phyloP scores from a whole-genome alignment of 495 filamentous ascomycete genomes.

The Gamarada debralockiae region DNA sequence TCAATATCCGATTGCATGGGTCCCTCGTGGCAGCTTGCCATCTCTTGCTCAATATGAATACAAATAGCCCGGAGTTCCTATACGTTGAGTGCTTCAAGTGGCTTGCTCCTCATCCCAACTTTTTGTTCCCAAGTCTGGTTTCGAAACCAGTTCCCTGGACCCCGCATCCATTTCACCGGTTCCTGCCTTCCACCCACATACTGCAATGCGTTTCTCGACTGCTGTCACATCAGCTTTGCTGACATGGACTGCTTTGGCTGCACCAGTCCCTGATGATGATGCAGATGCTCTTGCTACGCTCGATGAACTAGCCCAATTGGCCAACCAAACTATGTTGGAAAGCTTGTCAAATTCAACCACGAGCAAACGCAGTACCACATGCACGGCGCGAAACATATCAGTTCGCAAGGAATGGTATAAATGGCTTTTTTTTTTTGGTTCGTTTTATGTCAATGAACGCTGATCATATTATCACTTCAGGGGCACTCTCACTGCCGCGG shows the following conservation, averaged over 20 bases:
- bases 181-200: not conserved
- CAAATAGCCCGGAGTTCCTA: not conserved
- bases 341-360: not conserved
- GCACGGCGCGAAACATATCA: constrained; percentile 3
- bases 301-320: not conserved
- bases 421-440: not conserved
- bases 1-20: not conserved
- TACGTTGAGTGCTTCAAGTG: not conserved
- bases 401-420: constrained; percentile 7
- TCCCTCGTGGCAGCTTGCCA: not conserved
- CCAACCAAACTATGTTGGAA: not conserved
- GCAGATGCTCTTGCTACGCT: not conserved
- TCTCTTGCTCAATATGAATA: not conserved
- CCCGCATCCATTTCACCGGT: not conserved
- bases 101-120: not conserved
- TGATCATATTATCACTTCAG: constrained; percentile 18
- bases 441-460: not conserved
- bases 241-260: not conserved
- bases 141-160: not conserved
- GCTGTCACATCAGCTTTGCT: constrained; percentile 3
- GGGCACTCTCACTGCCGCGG: constrained; percentile 34
- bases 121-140: too few relatives aligned
- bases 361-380: not conserved
- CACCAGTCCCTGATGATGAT: constrained; percentile 4
- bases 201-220: constrained; percentile 1